Evolutionary conservation across 2,329 filamentous ascomycete species (phyloP), one percentile per base, ranked within the genome.

Genomic region (Calonectria fujianensis): DNA sequence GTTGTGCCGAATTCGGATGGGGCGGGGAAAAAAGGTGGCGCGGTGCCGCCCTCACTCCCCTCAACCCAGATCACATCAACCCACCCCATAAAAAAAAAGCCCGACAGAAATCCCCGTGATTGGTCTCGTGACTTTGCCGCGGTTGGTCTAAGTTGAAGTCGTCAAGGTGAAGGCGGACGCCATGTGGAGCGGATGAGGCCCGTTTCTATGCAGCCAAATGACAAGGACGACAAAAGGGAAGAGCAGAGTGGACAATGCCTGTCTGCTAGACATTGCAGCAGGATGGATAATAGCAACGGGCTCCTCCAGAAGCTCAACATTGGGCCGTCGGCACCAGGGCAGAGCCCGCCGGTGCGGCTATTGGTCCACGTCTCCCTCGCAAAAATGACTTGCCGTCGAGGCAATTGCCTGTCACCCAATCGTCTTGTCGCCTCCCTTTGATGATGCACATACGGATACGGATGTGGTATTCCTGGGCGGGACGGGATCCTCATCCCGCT

Each of bases 91-190:
- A 48, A 48, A 48, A 48, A 45, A 45, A 45, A 45, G 4, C 20
- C 20, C 9, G n/a, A 48, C 10, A 11, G n/a, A 24, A 20, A 45
- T 69, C 35, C 48, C 31, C 59, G 69, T 71, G 69, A 52, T 24
- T 65, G 65, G 65, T 64, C 71, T 73, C 71, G 65, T 73, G 71
- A 73, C 71, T 64, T 57, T 48, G 29, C 18, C 32, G 35, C n/a
- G n/a, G 51, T 14, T 39, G 27, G 45, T n/a, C 35, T 39, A 48
- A 31, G 37, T 45, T 11, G 48, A 24, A 41, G 31, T 9, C 18
- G 24, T 35, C 24, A 14, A 11, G 41, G 52, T 35, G 70, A 50
- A 39, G 31, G 35, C 20, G 45, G 51, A 27, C 11, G 18, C 14
- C 16, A 16, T 35, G 37, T 39, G 41, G 41, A 64, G 32, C 18